Evolutionary conservation across 2,329 filamentous ascomycete genomes (phyloP), one percentile per base, ranked within the genome.

Genomic region (Botrytis elliptica): DNA sequence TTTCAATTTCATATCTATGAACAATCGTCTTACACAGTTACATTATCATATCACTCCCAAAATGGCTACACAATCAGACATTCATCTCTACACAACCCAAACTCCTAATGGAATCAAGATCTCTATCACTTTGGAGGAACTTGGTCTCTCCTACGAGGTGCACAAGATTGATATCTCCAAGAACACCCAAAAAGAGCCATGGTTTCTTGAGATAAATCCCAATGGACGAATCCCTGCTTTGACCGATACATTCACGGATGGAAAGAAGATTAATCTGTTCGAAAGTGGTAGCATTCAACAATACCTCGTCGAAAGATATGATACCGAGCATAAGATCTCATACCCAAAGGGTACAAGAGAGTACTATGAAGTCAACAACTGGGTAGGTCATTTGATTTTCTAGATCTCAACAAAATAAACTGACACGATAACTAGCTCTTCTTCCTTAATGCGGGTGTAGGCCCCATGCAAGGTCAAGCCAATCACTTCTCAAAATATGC

Each of bases 71-170:
- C 81, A 77, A 72, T 79, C 80, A 62, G 75, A 81, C 42, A 79
- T 81, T 72, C 77, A 73, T 46, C 76, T 80, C 14, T 83, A 82
- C 86, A 97, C 94, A 20, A 87, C 88, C 20, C 88, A 90, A 80
- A 97, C 95, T 70, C 93, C 95, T 64, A 97, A 97, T 83, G 94
- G 94, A 76, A 92, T 96, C 86, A 97, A 97, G 83, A 89, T 93
- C 75, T 94, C 93, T 73, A 97, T 97, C 77, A 87, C 93, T 16
- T 85, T 98, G 25, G 94, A 97, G 84, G 94, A 97, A 84, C 87
- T 97, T 7, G 91, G 91, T 77, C 84, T 97, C 59, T 88, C 91
- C n/a, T 97, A 97, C 85, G 90, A 94, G 83, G 88, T 90, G 62
- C 88, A 91, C 70, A 85, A 88, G 62, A 90, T 97, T 79, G 87